phyloP scores from a whole-genome alignment of 2,329 filamentous ascomycete genomes.

The Cladosporium austrohemisphaericum region DNA sequence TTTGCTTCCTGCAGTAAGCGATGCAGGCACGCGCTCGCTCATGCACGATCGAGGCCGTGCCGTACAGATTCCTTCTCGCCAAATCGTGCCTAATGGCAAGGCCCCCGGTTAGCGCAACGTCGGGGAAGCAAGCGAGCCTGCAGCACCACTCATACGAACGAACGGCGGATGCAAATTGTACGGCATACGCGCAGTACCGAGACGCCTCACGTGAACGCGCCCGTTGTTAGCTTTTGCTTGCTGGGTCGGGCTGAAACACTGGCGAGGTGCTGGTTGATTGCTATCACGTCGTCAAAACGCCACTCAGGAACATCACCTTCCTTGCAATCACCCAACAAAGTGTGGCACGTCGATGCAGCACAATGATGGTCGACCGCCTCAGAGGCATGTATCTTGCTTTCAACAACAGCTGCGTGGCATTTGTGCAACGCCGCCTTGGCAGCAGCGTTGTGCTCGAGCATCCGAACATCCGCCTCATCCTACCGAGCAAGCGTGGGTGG shows the following conservation, averaged over 20 bases:
- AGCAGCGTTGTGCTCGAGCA: background rate
- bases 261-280: conserved; percentile 3
- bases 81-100: conserved; percentile 4
- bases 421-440: background rate
- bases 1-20: background rate
- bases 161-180: too few relatives aligned
- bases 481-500: conserved; percentile 1
- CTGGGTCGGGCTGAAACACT: conserved; percentile 5
- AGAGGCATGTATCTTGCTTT: background rate
- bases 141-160: background rate
- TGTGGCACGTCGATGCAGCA: too few relatives aligned
- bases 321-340: too few relatives aligned
- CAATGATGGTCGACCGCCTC: too few relatives aligned
- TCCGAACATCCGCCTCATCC: background rate
- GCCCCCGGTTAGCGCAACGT: background rate
- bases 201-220: background rate
- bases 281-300: background rate
- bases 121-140: background rate
- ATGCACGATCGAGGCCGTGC: conserved; percentile 4
- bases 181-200: background rate
- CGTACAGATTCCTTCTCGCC: background rate
- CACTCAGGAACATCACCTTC: background rate
- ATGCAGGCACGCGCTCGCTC: conserved; percentile 11
- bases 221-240: background rate
- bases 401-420: background rate